A percentile compares a stretch with the other conserved stretches of the same genome.
Evolutionary conservation across 345 rosid genomes (phyloP).

Genomic region (Murraya koenigii): DNA sequence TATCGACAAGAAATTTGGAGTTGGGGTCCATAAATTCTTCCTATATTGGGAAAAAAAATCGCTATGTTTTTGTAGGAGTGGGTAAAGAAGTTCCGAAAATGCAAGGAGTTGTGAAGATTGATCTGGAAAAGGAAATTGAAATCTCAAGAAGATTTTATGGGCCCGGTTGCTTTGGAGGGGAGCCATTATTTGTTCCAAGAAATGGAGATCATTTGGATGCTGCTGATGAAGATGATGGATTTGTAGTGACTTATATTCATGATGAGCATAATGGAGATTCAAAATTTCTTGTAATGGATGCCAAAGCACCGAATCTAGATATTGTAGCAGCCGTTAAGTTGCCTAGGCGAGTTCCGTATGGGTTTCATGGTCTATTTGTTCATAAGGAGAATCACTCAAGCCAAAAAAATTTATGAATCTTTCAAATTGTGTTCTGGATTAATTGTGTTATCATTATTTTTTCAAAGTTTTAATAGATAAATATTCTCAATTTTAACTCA

Average conservation of each 20-base stretch:
- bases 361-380: background rate
- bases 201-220: background rate
- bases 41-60: slow-evolving; percentile 11
- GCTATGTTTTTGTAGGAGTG: slow-evolving; percentile 13
- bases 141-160: slow-evolving; percentile 22
- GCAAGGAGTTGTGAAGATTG: slow-evolving; percentile 25
- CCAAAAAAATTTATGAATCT: no score
- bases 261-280: slow-evolving; percentile 21
- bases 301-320: slow-evolving; percentile 17
- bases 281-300: slow-evolving; percentile 23
- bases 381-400: background rate
- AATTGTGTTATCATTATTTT: no score
- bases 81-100: slow-evolving; percentile 8
- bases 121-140: slow-evolving; percentile 17
- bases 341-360: background rate
- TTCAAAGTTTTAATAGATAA: no score
- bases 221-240: slow-evolving; percentile 28
- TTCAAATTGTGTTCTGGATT: no score
- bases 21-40: slow-evolving; percentile 17
- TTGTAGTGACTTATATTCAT: slow-evolving; percentile 18
- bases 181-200: slow-evolving; percentile 24
- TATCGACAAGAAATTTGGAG: slow-evolving; percentile 21
- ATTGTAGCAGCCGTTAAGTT: slow-evolving; percentile 5
- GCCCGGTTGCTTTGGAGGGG: slow-evolving; percentile 27
- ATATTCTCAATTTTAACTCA: no score